phyloP scores from a whole-genome alignment of 345 rosid genomes.

The Ceriops decandra region DNA sequence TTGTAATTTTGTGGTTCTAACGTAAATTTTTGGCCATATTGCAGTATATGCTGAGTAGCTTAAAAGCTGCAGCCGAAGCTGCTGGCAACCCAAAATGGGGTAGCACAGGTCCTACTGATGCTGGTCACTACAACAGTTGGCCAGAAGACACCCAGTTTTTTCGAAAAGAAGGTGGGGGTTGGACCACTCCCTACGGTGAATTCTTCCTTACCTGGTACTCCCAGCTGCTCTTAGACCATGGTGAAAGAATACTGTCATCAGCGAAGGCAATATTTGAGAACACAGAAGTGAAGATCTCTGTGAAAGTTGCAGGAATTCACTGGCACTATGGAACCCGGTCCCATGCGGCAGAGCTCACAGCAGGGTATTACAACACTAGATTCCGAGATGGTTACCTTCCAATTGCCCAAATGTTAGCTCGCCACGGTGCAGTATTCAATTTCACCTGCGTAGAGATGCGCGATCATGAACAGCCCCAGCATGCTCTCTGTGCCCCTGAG shows the following conservation, averaged over 20 bases:
- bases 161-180: slow-evolving; percentile 77
- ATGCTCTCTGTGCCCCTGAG: slow-evolving; percentile 91
- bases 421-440: slow-evolving; percentile 83
- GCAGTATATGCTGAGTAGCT: slow-evolving; percentile 80
- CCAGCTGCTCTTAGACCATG: slow-evolving; percentile 75
- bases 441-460: slow-evolving; percentile 97
- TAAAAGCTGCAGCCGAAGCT: slow-evolving; percentile 85
- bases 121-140: slow-evolving; percentile 92
- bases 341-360: slow-evolving; percentile 97
- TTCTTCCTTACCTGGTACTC: slow-evolving; percentile 94
- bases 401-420: slow-evolving; percentile 79
- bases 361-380: slow-evolving; percentile 93
- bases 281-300: slow-evolving; percentile 63
- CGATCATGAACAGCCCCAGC: slow-evolving; percentile 94
- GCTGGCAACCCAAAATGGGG: slow-evolving; percentile 96
- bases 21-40: slow-evolving; percentile 18
- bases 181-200: slow-evolving; percentile 79
- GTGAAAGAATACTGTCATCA: slow-evolving; percentile 67
- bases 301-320: slow-evolving; percentile 89
- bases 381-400: slow-evolving; percentile 87
- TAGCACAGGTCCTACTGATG: slow-evolving; percentile 89
- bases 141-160: slow-evolving; percentile 91
- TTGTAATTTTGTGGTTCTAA: slow-evolving; percentile 31
- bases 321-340: slow-evolving; percentile 97
- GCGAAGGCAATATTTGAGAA: slow-evolving; percentile 52